Percentiles rank a stretch among this genome's conserved stretches.
Evolutionary conservation across 2,329 filamentous ascomycete genomes (phyloP).

Genomic region (Curvularia sp.): DNA sequence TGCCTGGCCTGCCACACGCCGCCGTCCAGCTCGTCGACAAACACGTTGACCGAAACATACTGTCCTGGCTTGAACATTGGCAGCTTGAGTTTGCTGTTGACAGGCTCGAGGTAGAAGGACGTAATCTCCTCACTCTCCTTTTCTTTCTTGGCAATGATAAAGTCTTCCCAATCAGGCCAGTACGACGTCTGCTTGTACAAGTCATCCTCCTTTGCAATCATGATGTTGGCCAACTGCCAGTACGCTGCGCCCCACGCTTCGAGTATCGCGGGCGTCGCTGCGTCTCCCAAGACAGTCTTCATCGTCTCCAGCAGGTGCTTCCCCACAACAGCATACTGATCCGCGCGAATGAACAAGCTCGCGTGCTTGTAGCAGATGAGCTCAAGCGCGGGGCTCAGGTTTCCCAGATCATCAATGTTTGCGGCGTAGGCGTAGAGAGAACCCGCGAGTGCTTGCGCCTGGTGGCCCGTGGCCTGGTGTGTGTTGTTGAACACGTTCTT

Average conservation of each 20-base stretch:
- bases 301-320: conserved; percentile 73
- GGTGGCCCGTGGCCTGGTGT: conserved; percentile 72
- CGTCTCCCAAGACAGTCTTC: conserved; percentile 69
- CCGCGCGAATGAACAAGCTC: conserved; percentile 70
- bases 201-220: conserved; percentile 70
- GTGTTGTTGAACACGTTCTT: conserved; percentile 75
- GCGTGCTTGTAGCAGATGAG: conserved; percentile 80
- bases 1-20: conserved; percentile 72
- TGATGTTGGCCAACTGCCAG: conserved; percentile 74
- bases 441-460: conserved; percentile 72
- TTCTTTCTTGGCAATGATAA: conserved; percentile 70
- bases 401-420: conserved; percentile 73
- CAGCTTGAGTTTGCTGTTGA: conserved; percentile 65
- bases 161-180: conserved; percentile 73
- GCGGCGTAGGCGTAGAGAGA: conserved; percentile 74
- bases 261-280: conserved; percentile 69
- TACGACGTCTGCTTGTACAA: conserved; percentile 67
- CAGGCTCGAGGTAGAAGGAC: conserved; percentile 72
- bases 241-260: conserved; percentile 76
- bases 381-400: conserved; percentile 64
- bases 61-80: conserved; percentile 73
- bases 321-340: conserved; percentile 75
- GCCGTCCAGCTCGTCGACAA: conserved; percentile 57
- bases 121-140: conserved; percentile 72
- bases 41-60: conserved; percentile 70